Evolutionary conservation across 306 rosid genomes (phyloP).

Genomic region (Astragalus membranaceus): DNA sequence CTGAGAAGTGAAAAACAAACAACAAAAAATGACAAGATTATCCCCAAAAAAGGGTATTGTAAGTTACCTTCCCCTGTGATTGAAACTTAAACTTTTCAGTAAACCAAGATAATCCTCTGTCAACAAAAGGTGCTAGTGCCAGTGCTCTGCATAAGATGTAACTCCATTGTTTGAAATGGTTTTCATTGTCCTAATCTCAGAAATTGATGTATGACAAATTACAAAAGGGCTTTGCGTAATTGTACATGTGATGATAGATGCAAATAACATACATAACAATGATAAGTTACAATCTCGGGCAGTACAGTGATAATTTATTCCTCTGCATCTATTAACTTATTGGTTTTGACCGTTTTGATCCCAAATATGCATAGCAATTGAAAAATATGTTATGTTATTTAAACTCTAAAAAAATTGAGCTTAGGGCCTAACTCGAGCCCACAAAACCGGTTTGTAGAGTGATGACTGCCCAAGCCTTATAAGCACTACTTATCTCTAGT

Average conservation of each 20-base stretch:
- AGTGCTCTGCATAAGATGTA: constrained; percentile 61
- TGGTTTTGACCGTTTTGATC: background rate
- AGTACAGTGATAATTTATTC: background rate
- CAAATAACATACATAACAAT: background rate
- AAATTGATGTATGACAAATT: background rate
- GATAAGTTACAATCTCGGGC: background rate
- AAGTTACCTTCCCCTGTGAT: constrained; percentile 69
- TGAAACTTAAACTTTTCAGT: constrained; percentile 59
- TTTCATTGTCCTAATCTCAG: background rate
- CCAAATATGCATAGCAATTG: background rate
- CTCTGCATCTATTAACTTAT: background rate
- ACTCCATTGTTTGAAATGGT: constrained; percentile 7
- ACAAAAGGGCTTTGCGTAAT: background rate
- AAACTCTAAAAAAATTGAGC: background rate
- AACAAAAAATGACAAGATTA: background rate
- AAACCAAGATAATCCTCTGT: constrained; percentile 77
- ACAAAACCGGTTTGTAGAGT: too few species aligned
- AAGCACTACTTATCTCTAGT: too few species aligned
- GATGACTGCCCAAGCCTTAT: too few species aligned
- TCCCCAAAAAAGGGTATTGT: background rate
- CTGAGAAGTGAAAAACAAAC: background rate
- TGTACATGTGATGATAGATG: background rate
- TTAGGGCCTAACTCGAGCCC: too few species aligned
- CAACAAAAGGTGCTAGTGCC: constrained; percentile 79
- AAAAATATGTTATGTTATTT: background rate